These are phyloP conservation scores for Alternaria alternata DNA, from an alignment of 2,329 filamentous ascomycete species.

Conservation along the genomic window DNA sequence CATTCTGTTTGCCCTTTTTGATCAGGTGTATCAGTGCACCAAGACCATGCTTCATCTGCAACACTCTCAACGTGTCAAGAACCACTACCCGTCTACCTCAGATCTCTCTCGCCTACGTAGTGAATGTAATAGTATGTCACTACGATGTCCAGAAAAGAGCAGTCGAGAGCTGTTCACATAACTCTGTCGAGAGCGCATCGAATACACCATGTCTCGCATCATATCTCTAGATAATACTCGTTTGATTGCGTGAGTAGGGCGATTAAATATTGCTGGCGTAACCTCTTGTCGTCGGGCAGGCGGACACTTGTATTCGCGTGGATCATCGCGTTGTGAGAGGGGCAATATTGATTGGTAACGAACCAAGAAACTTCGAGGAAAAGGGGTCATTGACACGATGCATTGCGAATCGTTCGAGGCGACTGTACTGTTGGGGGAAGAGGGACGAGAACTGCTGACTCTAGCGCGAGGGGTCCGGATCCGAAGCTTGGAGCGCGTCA, in stretches of 20 bases:
- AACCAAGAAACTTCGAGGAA: not conserved
- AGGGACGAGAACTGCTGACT: not conserved
- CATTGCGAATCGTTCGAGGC: not conserved
- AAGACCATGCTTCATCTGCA: not conserved
- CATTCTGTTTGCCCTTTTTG: not conserved
- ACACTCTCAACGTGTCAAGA: not conserved
- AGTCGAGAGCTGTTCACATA: not conserved
- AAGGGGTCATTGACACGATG: not conserved
- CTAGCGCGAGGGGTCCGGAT: not conserved
- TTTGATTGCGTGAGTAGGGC: not conserved
- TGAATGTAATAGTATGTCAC: not conserved
- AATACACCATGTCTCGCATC: not conserved
- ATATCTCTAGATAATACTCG: not conserved
- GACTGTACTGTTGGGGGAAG: not conserved
- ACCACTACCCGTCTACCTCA: not conserved
- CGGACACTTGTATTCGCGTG: not conserved
- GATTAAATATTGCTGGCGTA: not conserved
- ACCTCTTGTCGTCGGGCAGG: not conserved
- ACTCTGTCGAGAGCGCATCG: not conserved
- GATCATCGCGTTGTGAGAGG: not conserved
- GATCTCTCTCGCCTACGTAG: not conserved
- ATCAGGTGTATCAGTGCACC: not conserved
- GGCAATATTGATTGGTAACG: not conserved
- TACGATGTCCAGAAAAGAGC: not conserved
- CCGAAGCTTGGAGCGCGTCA: not conserved